Evolutionary conservation across 139 green algal genomes (phyloP).

Genomic region (Chlamydomonas sphaeroides): DNA sequence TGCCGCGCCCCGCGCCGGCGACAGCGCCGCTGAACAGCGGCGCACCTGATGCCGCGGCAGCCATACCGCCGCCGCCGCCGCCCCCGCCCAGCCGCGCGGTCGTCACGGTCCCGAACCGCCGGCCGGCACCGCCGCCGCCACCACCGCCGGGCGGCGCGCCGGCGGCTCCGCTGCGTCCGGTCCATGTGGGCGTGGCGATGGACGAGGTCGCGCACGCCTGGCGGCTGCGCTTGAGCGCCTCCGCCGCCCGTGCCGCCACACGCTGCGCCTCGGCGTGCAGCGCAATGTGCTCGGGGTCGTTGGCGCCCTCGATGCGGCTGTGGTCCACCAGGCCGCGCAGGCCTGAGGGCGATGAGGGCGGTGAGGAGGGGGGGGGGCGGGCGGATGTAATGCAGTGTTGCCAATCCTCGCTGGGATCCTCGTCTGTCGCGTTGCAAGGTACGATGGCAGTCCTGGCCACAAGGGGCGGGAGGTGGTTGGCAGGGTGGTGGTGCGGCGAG

Average conservation of each 20-base stretch:
- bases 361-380: too few relatives aligned
- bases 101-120: conserved; percentile 55
- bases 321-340: conserved; percentile 86
- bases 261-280: conserved; percentile 64
- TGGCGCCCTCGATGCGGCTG: conserved; percentile 79
- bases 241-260: conserved; percentile 60
- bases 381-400: too few relatives aligned
- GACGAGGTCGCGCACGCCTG: conserved; percentile 42
- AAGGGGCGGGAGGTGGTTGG: too few relatives aligned
- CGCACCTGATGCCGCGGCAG: neutral
- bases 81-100: conserved; percentile 21
- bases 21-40: conserved; percentile 15
- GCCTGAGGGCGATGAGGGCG: conserved; percentile 41
- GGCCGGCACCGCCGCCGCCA: neutral
- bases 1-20: neutral
- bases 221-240: conserved; percentile 76
- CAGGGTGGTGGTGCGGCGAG: too few relatives aligned
- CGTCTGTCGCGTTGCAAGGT: too few relatives aligned
- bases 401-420: too few relatives aligned
- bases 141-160: conserved; percentile 52
- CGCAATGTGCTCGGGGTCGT: conserved; percentile 62
- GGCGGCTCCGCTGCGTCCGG: conserved; percentile 75
- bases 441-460: too few relatives aligned
- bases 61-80: neutral
- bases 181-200: conserved; percentile 91